Base-by-base conservation (phyloP, 1,139 yeast genomes). In the Arxiozyma telluris region DNA sequence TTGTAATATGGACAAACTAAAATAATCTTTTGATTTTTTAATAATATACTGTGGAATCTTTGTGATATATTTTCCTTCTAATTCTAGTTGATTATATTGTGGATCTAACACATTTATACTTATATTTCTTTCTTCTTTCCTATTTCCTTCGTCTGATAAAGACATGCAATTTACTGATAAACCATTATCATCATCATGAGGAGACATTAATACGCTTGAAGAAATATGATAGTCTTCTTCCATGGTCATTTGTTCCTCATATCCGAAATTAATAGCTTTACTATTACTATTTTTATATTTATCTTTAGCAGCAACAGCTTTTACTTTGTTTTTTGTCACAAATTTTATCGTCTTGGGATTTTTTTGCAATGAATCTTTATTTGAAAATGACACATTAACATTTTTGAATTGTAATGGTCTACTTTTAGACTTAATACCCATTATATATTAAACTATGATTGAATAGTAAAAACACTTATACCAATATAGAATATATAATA, bases 1-100 rank as follows among this genome's bases (percentile, higher is more conserved):
- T 38, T 46, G 49, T 46, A 46, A 22, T n/a, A 46, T 46, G 5
- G 49, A 46, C 22, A 46, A 38, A 46, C 30, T 46, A 34, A 34
- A 34, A 38, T 46, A 46, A 46, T 34, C 42, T 46, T 38, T 34
- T 15, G 49, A 38, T 34, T 25, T 46, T 17, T 46, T 46, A n/a
- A 8, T 34, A 12, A 34, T 20, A 34, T 46, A 34, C 17, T 46
- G 49, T 21, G 49, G 43, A 38, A 46, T 20, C 15, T 46, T 46
- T n/a, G 49, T 46, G 11, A 46, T 20, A 46, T 38, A 46, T 17
- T 34, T 46, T 20, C 22, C 42, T 15, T 46, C 49, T 12, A 22
- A 46, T 18, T 41, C 17, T n/a, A 21, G 7, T 17, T 17, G 17
- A 8, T n/a, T n/a, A 21, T 22, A 17, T 5, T 44, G 34, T 25